These are phyloP conservation scores for Geotrichum bryndzae DNA, from an alignment of 1,139 yeast genomes.

Conservation along the genomic window DNA sequence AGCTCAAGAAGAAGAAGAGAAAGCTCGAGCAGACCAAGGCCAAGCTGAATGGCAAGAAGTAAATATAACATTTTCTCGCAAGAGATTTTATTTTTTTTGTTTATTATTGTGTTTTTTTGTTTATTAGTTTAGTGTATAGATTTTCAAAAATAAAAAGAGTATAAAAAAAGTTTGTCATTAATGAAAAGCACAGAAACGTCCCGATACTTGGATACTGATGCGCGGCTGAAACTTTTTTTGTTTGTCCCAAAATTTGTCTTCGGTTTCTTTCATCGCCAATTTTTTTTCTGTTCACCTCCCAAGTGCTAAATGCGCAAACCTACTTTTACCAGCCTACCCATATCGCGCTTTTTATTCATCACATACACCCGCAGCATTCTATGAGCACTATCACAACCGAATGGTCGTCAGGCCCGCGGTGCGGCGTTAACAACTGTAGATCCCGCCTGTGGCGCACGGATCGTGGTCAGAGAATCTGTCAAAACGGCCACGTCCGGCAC, in stretches of 20 bases:
- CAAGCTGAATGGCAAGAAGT: constrained; percentile 43
- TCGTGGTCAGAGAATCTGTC: constrained; percentile 79
- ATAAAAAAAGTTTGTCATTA: neutral
- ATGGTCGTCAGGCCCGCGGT: constrained; percentile 52
- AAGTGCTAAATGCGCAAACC: neutral
- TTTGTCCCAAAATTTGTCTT: neutral
- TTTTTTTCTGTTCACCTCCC: neutral
- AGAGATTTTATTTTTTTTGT: too few species aligned
- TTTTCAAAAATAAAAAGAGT: too few species aligned
- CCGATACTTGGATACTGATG: neutral
- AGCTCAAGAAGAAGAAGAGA: constrained; percentile 70
- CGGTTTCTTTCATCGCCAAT: neutral
- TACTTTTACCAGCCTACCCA: too few species aligned
- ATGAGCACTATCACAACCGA: neutral
- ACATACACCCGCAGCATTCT: too few species aligned
- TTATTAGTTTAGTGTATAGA: neutral
- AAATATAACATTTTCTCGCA: neutral
- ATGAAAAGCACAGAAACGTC: too few species aligned
- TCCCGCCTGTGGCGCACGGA: constrained; percentile 64
- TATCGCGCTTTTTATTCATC: too few species aligned
- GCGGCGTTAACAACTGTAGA: constrained; percentile 87
- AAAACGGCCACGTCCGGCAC: constrained; percentile 82
- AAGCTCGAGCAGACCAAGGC: constrained; percentile 64
- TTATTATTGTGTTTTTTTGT: neutral
- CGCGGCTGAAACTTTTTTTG: neutral